A percentile compares a stretch with the other conserved stretches of the same genome.
Conservation (phyloP, 2,329 filamentous ascomycete genomes). For the Penicillium aurantiogriseum region DNA sequence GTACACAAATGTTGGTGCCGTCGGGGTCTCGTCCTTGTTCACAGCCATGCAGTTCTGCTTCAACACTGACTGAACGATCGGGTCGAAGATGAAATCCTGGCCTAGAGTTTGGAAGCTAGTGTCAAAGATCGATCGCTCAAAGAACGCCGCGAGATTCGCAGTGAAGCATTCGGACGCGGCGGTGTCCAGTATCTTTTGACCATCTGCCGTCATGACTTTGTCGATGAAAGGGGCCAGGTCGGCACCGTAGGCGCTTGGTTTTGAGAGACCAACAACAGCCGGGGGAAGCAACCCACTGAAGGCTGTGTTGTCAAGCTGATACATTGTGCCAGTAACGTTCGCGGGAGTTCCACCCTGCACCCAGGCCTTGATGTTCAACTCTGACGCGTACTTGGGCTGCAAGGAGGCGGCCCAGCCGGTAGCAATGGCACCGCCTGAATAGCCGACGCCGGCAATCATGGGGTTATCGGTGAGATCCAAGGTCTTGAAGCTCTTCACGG, state of each 20-base stretch:
- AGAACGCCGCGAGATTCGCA: slow-evolving; percentile 17
- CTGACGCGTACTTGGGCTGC: slow-evolving; percentile 54
- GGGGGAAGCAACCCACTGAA: slow-evolving; percentile 29
- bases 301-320: slow-evolving; percentile 20
- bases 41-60: slow-evolving; percentile 21
- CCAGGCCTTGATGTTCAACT: slow-evolving; percentile 46
- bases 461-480: slow-evolving; percentile 21
- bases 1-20: slow-evolving; percentile 28
- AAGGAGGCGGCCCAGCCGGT: slow-evolving; percentile 55
- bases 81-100: slow-evolving; percentile 11
- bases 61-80: slow-evolving; percentile 15
- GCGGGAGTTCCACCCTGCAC: slow-evolving; percentile 28
- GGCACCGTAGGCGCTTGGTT: slow-evolving; percentile 27
- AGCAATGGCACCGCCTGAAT: slow-evolving; percentile 55
- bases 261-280: slow-evolving; percentile 24
- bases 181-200: slow-evolving; percentile 16
- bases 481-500: slow-evolving; percentile 35
- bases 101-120: slow-evolving; percentile 25
- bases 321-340: slow-evolving; percentile 28
- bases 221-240: slow-evolving; percentile 22
- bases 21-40: slow-evolving; percentile 23
- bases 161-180: slow-evolving; percentile 20
- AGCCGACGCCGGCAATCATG: slow-evolving; percentile 50
- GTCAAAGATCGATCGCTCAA: slow-evolving; percentile 23
- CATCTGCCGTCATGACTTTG: slow-evolving; percentile 19